A percentile compares a stretch with the other conserved stretches of the same genome.
Evolutionary conservation across 306 rosid genomes (phyloP).

Genomic region (Medicago arabica): DNA sequence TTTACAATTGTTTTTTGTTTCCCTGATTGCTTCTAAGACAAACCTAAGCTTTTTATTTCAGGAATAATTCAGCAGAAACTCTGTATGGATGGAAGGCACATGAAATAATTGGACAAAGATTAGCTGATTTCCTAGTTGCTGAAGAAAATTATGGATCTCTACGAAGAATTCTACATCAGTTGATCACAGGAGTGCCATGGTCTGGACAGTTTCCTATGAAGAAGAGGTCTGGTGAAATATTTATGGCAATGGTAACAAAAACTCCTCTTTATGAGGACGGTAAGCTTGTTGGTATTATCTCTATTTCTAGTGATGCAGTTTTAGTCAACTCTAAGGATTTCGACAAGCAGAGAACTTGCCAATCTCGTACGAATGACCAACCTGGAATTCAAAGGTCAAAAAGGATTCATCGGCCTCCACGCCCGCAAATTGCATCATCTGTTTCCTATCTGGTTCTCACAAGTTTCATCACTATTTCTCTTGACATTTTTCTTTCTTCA

Average conservation of each 20-base stretch:
- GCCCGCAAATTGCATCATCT: constrained; percentile 65
- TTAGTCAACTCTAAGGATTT: constrained; percentile 40
- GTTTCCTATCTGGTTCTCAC: constrained; percentile 74
- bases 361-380: constrained; percentile 42
- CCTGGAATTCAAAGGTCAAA: constrained; percentile 47
- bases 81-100: constrained; percentile 77
- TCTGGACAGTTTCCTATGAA: constrained; percentile 77
- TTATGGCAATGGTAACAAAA: constrained; percentile 67
- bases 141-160: constrained; percentile 54
- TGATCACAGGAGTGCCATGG: constrained; percentile 63
- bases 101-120: constrained; percentile 60
- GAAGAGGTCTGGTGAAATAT: constrained; percentile 69
- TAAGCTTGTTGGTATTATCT: constrained; percentile 59
- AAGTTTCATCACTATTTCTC: constrained; percentile 18
- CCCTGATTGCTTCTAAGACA: not conserved
- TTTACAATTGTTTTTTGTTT: not conserved
- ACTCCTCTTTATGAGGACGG: constrained; percentile 66
- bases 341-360: constrained; percentile 38
- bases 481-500: not conserved
- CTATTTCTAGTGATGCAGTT: constrained; percentile 68
- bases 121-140: constrained; percentile 48
- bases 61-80: constrained; percentile 71
- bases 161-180: constrained; percentile 54
- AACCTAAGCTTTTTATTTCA: constrained; percentile 38
- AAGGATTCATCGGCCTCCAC: constrained; percentile 59